These are phyloP conservation scores for Cydonia oblonga DNA, from an alignment of 331 rosid genomes.

Conservation along the genomic window DNA sequence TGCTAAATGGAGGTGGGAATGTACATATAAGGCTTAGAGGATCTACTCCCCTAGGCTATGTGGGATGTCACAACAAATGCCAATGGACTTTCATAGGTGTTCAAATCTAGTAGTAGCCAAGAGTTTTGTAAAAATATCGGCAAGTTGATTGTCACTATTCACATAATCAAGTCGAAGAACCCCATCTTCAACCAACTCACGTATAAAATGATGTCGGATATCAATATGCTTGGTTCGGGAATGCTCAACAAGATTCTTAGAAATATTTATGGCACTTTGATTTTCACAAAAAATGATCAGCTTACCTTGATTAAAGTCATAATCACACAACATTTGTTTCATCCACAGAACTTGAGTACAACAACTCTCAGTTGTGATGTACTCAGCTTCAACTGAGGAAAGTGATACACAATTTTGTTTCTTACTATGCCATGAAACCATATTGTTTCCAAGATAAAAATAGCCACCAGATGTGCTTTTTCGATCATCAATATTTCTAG, in stretches of 20 bases:
- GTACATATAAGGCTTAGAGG: too few species aligned
- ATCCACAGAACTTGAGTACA: not conserved
- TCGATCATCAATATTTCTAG: not conserved
- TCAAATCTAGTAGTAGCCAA: not conserved
- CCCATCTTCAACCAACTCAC: not conserved
- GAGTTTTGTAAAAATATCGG: not conserved
- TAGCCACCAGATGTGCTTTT: not conserved
- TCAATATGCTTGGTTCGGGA: not conserved
- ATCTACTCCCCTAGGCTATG: too few species aligned
- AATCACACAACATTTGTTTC: not conserved
- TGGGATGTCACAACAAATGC: too few species aligned
- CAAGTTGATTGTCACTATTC: not conserved
- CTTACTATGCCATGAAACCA: not conserved
- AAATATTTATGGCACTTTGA: not conserved
- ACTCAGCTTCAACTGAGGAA: not conserved
- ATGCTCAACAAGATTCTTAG: not conserved
- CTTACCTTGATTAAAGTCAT: not conserved
- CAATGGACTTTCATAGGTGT: not conserved
- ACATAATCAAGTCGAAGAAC: not conserved
- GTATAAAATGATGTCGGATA: not conserved
- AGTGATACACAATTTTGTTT: not conserved
- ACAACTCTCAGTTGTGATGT: not conserved
- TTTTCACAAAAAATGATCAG: not conserved
- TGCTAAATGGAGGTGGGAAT: too few species aligned
- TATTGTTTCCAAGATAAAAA: not conserved